Evolutionary conservation across 257 asterid species (phyloP), one percentile per base, ranked within the genome.

Genomic region (Leptodermis oblonga): DNA sequence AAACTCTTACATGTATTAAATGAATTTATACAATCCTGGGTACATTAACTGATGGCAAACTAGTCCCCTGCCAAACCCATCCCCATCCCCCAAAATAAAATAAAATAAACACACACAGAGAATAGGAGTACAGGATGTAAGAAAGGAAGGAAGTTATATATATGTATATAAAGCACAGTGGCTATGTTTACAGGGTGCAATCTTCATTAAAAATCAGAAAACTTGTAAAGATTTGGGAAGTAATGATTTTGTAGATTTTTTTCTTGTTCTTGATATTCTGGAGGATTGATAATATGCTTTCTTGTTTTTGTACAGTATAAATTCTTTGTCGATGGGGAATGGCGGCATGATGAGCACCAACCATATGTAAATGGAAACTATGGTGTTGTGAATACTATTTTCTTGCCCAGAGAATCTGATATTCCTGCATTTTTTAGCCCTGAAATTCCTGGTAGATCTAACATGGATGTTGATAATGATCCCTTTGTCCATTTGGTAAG

Each of bases 311-410:
- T 77, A 70, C 86, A 89, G 96, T 89, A 82, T 87, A 89, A 86
- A 77, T 89, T 86, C 77, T 79, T 81, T 70, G 93, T 89, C 76
- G 96, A 89, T 79, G 96, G 87, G 59, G 93, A 86, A 81, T 89
- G 96, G 96, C 78, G 84, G 67, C 91, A 89, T 62, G 96, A 89
- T 73, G 96, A 89, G 82, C 84, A 77, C 62, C 93, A 83, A 77
- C 90, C 87, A 22, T 81, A 77, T 76, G 85, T 83, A 71, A 83
- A 75, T 22, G 87, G 91, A 72, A 86, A 79, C 73, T 83, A 80
- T 76, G 96, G 96, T 63, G 84, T 81, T 62, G 93, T 85, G 77
- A 89, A 89, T 84, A 86, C 96, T 51, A 78, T 88, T 74, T 77
- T 83, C 85, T 79, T 89, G 77, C 76, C 84, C 70, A 74, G 84